Conservation (phyloP, 139 green algal species). For the Trebouxia sp. region DNA sequence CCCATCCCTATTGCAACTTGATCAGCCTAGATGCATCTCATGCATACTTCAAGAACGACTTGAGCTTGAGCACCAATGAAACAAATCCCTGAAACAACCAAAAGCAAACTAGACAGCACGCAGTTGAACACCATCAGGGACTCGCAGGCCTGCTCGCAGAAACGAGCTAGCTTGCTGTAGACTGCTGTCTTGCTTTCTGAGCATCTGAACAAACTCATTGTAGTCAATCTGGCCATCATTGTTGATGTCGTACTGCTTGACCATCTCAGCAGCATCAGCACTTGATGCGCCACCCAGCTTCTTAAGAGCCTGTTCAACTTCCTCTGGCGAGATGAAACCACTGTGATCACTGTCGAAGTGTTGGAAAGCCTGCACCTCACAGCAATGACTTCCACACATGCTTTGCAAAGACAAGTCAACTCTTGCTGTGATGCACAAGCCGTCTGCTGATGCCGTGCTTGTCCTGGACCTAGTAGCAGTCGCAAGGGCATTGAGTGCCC, state of each 20-base stretch:
- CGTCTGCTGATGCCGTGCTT: too few relatives aligned
- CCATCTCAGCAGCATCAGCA: conserved; percentile 36
- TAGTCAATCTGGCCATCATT: conserved; percentile 54
- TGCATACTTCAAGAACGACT: too few relatives aligned
- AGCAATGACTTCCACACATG: not conserved
- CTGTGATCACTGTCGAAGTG: conserved; percentile 49
- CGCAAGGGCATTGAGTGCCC: too few relatives aligned
- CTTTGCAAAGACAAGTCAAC: too few relatives aligned
- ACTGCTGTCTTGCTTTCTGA: conserved; percentile 24
- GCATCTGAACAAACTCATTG: conserved; percentile 34
- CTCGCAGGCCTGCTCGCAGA: not conserved
- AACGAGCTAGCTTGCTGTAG: conserved; percentile 27
- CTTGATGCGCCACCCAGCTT: not conserved
- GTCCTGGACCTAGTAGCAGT: too few relatives aligned
- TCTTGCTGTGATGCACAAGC: too few relatives aligned
- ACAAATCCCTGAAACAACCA: too few relatives aligned
- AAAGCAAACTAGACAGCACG: too few relatives aligned
- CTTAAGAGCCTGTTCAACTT: conserved; percentile 35
- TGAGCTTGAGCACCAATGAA: too few relatives aligned
- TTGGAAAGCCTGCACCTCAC: conserved; percentile 46
- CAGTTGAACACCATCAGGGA: not conserved
- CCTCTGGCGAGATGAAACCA: conserved; percentile 31
- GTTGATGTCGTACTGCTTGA: conserved; percentile 45
- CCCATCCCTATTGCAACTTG: too few relatives aligned
- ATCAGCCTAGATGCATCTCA: too few relatives aligned